Conservation (phyloP, 2,329 filamentous ascomycete species). For the Colletotrichum sp. region DNA sequence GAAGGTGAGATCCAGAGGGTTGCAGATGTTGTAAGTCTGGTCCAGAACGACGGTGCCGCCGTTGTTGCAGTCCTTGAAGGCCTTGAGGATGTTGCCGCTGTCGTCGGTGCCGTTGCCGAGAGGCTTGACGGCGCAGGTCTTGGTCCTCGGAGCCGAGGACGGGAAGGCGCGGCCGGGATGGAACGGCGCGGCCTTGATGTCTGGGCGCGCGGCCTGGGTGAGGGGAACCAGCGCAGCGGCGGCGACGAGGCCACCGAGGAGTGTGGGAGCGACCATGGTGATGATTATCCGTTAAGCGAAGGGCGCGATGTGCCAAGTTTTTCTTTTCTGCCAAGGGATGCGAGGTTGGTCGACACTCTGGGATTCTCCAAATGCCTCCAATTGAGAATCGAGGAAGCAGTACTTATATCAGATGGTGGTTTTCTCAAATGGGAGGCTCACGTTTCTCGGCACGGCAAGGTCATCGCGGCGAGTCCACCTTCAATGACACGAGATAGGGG, state of each 20-base stretch:
- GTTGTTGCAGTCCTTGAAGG: constrained; percentile 64
- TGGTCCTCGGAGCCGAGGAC: constrained; percentile 24
- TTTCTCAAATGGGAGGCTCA: background rate
- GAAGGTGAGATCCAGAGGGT: constrained; percentile 69
- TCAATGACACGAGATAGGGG: background rate
- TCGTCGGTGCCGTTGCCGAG: constrained; percentile 30
- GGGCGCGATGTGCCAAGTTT: background rate
- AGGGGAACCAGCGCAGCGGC: constrained; percentile 10
- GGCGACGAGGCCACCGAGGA: constrained; percentile 16
- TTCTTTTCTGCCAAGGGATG: constrained; percentile 2
- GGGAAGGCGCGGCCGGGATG: constrained; percentile 23
- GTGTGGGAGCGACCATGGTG: constrained; percentile 13
- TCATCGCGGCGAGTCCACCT: background rate
- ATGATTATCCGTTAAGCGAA: background rate
- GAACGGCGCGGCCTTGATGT: constrained; percentile 23
- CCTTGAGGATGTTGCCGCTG: constrained; percentile 50
- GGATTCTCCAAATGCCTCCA: background rate
- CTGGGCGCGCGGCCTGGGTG: constrained; percentile 15
- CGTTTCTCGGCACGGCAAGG: background rate
- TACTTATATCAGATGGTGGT: constrained; percentile 9
- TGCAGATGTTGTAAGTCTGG: constrained; percentile 65
- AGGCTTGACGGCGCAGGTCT: constrained; percentile 30
- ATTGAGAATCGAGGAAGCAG: background rate
- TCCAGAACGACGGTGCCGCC: constrained; percentile 68
- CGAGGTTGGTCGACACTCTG: background rate